phyloP scores from a whole-genome alignment of 2,329 filamentous ascomycete species.

The Alternaria angustiovoidea region DNA sequence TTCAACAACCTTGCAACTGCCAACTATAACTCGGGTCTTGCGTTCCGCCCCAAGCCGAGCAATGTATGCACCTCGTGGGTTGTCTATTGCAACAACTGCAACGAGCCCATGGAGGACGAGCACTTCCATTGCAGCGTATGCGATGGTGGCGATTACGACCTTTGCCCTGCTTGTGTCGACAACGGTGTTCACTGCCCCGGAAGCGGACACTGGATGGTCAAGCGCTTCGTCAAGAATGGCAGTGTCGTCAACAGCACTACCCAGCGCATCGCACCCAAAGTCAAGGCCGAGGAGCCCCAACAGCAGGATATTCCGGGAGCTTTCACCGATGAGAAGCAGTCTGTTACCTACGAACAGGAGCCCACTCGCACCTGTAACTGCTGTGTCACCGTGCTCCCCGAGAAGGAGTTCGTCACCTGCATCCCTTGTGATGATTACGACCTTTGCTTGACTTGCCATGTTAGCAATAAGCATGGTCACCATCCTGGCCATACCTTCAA shows the following conservation, averaged over 20 bases:
- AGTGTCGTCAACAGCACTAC: constrained; percentile 85
- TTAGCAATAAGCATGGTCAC: constrained; percentile 81
- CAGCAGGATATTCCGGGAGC: constrained; percentile 55
- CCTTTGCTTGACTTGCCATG: constrained; percentile 84
- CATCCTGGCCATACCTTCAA: constrained; percentile 86
- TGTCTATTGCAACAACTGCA: constrained; percentile 94
- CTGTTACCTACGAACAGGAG: constrained; percentile 45
- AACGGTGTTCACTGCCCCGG: constrained; percentile 79
- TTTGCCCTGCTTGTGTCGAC: constrained; percentile 82
- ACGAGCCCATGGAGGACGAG: constrained; percentile 75
- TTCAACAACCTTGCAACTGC: constrained; percentile 42
- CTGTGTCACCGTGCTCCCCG: constrained; percentile 74
- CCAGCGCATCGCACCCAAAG: constrained; percentile 76
- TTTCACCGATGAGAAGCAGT: constrained; percentile 57
- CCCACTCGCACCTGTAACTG: constrained; percentile 75
- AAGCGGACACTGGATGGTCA: constrained; percentile 90
- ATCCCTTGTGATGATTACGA: constrained; percentile 87
- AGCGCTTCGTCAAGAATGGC: constrained; percentile 81
- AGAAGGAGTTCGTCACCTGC: constrained; percentile 86
- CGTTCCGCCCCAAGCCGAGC: constrained; percentile 53
- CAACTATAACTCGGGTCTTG: constrained; percentile 39
- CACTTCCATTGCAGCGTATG: constrained; percentile 97
- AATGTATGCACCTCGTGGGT: constrained; percentile 67
- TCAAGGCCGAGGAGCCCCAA: constrained; percentile 49
- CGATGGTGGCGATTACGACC: constrained; percentile 91